phyloP scores from a whole-genome alignment of 345 rosid species.

The Citrus sp. region DNA sequence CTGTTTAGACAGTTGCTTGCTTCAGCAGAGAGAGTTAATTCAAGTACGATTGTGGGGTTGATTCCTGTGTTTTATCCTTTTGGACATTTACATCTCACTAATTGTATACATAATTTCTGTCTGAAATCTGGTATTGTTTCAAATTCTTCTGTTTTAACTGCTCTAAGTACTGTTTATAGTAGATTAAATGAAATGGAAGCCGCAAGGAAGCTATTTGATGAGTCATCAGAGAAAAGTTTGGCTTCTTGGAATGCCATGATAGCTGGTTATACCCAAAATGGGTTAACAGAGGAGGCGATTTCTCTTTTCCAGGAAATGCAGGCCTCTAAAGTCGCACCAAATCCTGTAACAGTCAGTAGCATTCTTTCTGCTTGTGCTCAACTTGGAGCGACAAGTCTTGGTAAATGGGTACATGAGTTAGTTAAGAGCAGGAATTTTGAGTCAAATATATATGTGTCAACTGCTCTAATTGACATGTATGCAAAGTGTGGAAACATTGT shows the following conservation, averaged over 20 bases:
- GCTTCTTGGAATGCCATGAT: constrained; percentile 91
- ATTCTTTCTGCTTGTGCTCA: constrained; percentile 84
- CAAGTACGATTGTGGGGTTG: constrained; percentile 65
- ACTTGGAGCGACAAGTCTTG: constrained; percentile 64
- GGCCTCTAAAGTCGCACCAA: constrained; percentile 43
- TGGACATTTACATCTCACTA: constrained; percentile 50
- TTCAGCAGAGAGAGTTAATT: constrained; percentile 43
- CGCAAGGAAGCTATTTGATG: constrained; percentile 53
- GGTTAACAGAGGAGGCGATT: constrained; percentile 61
- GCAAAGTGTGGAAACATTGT: constrained; percentile 75
- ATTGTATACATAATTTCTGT: constrained; percentile 53
- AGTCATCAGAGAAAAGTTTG: constrained; percentile 51
- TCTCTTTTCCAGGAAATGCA: constrained; percentile 69
- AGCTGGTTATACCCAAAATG: constrained; percentile 77
- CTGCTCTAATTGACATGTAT: constrained; percentile 79
- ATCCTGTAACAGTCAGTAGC: constrained; percentile 63
- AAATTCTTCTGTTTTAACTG: constrained; percentile 53
- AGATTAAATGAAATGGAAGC: constrained; percentile 58
- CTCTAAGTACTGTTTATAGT: constrained; percentile 59
- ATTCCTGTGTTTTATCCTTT: constrained; percentile 57
- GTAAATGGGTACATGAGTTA: constrained; percentile 65
- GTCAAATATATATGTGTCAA: constrained; percentile 62
- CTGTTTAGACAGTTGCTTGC: constrained; percentile 49
- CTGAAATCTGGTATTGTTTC: constrained; percentile 46
- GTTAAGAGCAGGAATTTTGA: constrained; percentile 46